These are phyloP conservation scores for Uronychia binucleata DNA, from an alignment of 73 alveolate genomes.

Conservation along the genomic window DNA sequence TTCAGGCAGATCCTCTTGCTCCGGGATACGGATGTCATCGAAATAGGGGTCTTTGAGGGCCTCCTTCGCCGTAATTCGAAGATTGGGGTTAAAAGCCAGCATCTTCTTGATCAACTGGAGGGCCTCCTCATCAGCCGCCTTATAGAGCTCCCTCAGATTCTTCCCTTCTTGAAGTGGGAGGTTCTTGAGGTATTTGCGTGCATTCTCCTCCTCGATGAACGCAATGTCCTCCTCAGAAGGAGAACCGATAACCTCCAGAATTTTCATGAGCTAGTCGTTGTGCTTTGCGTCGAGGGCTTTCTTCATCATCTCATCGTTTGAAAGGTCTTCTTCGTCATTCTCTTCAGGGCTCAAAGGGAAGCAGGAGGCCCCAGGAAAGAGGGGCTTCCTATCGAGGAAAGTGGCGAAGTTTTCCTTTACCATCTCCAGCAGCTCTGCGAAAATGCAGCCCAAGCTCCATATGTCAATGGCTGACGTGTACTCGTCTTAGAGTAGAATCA, in stretches of 20 bases:
- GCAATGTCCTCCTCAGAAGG: slow-evolving; percentile 60
- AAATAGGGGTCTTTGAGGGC: slow-evolving; percentile 79
- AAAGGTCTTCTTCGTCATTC: slow-evolving; percentile 44
- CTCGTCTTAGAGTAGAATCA: slow-evolving; percentile 87
- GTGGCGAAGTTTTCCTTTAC: slow-evolving; percentile 88
- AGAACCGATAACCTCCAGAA: slow-evolving; percentile 75
- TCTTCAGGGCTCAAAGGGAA: slow-evolving; percentile 95
- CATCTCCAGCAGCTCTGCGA: slow-evolving; percentile 97
- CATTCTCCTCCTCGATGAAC: slow-evolving; percentile 85
- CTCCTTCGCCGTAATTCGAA: slow-evolving; percentile 80
- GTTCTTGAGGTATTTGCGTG: slow-evolving; percentile 80
- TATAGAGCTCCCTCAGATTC: slow-evolving; percentile 73
- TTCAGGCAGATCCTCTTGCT: slow-evolving; percentile 49
- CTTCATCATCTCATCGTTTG: slow-evolving; percentile 70
- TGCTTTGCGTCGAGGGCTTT: slow-evolving; percentile 80
- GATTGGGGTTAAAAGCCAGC: slow-evolving; percentile 77
- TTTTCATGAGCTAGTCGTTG: slow-evolving; percentile 77
- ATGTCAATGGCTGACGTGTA: slow-evolving; percentile 93
- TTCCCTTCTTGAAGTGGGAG: slow-evolving; percentile 65
- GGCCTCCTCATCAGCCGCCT: slow-evolving; percentile 74
- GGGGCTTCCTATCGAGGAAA: slow-evolving; percentile 92
- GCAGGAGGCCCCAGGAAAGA: slow-evolving; percentile 98
- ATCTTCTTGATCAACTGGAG: slow-evolving; percentile 63
- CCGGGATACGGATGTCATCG: slow-evolving; percentile 62
- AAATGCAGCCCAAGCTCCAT: slow-evolving; percentile 97